Evolutionary conservation across 257 asterid species (phyloP).

Genomic region (Schizonepeta tenuifolia): DNA sequence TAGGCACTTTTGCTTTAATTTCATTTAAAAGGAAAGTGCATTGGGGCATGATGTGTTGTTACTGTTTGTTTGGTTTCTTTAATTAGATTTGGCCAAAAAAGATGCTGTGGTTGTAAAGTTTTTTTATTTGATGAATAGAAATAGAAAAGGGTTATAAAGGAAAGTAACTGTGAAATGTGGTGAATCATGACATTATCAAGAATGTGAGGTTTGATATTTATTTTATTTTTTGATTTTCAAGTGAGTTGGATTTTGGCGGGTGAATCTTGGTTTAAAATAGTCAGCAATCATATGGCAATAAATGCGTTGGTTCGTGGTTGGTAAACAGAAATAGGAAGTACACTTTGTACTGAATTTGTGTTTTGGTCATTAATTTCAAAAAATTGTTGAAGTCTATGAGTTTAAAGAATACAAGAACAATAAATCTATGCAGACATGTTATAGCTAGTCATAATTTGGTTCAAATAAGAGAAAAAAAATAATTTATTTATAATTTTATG

Average conservation of each 20-base stretch:
- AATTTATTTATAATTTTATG: no score
- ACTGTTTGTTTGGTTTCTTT: slow-evolving; percentile 23
- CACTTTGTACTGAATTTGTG: background rate
- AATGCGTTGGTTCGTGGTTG: background rate
- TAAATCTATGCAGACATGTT: no score
- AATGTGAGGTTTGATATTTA: no score
- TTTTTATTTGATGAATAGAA: background rate
- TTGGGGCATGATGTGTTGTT: slow-evolving; percentile 12
- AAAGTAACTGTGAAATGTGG: background rate
- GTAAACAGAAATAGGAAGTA: background rate
- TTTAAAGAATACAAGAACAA: no score
- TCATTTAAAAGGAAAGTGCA: slow-evolving; percentile 30
- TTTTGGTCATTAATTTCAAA: no score
- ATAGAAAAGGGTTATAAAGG: background rate
- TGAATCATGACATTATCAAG: no score
- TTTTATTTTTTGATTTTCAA: background rate
- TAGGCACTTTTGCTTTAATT: slow-evolving; percentile 31
- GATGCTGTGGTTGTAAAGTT: slow-evolving; percentile 6
- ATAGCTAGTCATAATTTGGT: no score
- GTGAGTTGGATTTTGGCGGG: background rate
- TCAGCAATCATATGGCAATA: background rate
- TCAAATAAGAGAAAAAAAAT: no score
- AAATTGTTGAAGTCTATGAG: no score
- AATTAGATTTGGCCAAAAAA: slow-evolving; percentile 17
- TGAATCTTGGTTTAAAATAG: background rate